Evolutionary conservation across 768 basidiomycete species (phyloP), one percentile per base, ranked within the genome.

Genomic region (Pisolithus albus): DNA sequence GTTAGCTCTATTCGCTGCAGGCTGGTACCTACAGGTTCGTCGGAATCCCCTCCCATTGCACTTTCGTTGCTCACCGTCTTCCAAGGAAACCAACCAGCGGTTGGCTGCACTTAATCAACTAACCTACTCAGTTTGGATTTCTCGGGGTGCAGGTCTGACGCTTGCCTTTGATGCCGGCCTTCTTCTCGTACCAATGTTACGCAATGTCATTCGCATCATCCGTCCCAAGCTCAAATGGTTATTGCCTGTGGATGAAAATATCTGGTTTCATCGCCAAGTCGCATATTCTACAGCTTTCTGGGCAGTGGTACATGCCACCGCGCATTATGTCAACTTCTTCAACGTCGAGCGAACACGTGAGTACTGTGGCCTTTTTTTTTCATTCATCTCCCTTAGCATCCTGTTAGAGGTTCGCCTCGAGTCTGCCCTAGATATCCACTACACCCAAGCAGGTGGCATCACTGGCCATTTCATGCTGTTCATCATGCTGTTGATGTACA

Each of bases 401-500:
- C 18, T 56, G 50, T 7, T 69, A 90, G 88, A 95, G 77, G 80
- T 94, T 52, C 84, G 93, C 44, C 77, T 81, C 49, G 74, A 89
- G 65, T 74, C 72, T 2, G 93, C 93, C 2, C 77, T 83, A 51
- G 73, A 88, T 51, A 92, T 95, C 59, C 92, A 95, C 64, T 95
- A 95, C 70, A 79, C 79, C 0, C 88, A 93, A 64, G 73, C 89
- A 6, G 92, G 90, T 56, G 92, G 90, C n/a, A 86, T 95, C 65
- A 91, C 92, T 1, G 93, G 93, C 13, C 93, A 97, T 66, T 88
- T 92, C 68, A 93, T 95, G 92, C 81, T 95, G 39, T 73, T 96
- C 54, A 83, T 93, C 67, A 92, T 97, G 90, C 67, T 97, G 57
- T 65, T 92, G 60, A 92, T 95, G 79, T 95, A 94, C 67, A 81